phyloP scores from a whole-genome alignment of 148 eudicot genomes.

The Agrostemma githago region DNA sequence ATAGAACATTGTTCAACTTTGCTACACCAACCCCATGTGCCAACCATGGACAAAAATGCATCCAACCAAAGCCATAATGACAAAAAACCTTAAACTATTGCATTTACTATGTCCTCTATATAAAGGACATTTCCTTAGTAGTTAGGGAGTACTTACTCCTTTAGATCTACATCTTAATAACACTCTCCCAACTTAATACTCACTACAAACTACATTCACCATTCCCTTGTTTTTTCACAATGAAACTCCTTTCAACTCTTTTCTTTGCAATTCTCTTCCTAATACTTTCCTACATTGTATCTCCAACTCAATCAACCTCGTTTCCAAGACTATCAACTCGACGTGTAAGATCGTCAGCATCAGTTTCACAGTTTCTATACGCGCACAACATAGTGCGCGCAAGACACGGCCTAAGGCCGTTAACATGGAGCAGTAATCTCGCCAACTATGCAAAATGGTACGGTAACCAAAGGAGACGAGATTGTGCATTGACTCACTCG shows the following conservation, averaged over 20 bases:
- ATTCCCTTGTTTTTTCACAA: neutral
- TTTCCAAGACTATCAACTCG: neutral
- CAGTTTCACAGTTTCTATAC: slow-evolving; percentile 14
- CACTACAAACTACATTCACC: neutral
- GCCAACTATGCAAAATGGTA: slow-evolving; percentile 31
- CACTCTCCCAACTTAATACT: slow-evolving; percentile 5
- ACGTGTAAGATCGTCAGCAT: neutral
- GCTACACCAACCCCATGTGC: slow-evolving; percentile 27
- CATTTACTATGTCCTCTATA: slow-evolving; percentile 8
- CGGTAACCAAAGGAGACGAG: slow-evolving; percentile 25
- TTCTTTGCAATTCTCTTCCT: neutral
- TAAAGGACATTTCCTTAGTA: neutral
- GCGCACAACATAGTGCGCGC: slow-evolving; percentile 24
- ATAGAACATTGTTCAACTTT: slow-evolving; percentile 23
- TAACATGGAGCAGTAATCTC: slow-evolving; percentile 22
- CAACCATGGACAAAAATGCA: slow-evolving; percentile 19
- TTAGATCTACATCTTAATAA: slow-evolving; percentile 23
- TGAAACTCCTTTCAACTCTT: slow-evolving; percentile 8
- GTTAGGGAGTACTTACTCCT: too few species aligned
- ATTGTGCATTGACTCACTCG: slow-evolving; percentile 29
- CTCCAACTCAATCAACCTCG: neutral
- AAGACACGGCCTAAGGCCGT: slow-evolving; percentile 18
- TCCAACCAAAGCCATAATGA: slow-evolving; percentile 10
- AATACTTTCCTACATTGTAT: slow-evolving; percentile 5
- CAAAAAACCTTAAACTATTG: slow-evolving; percentile 5